Conservation (phyloP, 192 early-diverging fungal genomes). For the Backusella sp. region DNA sequence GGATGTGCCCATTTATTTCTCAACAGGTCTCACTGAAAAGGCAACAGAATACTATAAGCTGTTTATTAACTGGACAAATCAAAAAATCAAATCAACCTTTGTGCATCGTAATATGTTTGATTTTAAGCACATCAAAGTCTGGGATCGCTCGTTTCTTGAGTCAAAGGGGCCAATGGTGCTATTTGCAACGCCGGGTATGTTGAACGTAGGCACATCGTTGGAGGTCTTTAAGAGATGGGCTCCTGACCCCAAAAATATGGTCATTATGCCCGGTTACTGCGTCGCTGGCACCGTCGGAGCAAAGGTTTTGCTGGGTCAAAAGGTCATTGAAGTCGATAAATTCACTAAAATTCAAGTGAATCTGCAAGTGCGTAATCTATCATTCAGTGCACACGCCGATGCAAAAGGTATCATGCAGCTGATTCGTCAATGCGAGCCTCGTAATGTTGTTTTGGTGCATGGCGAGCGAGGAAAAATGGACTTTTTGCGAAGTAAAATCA, state of each 20-base stretch:
- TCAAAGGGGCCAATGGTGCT: conserved; percentile 91
- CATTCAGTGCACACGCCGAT: conserved; percentile 97
- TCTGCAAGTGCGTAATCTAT: conserved; percentile 90
- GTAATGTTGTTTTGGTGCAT: conserved; percentile 93
- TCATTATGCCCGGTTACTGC: conserved; percentile 98
- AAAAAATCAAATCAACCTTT: conserved; percentile 94
- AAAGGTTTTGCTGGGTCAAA: conserved; percentile 88
- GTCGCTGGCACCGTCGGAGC: conserved; percentile 95
- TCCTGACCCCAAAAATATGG: conserved; percentile 88
- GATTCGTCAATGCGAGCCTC: conserved; percentile 83
- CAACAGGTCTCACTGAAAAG: conserved; percentile 89
- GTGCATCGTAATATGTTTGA: conserved; percentile 96
- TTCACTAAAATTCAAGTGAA: conserved; percentile 79
- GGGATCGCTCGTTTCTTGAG: conserved; percentile 68
- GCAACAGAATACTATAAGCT: conserved; percentile 97
- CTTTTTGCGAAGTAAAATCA: conserved; percentile 76
- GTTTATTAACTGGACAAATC: conserved; percentile 98
- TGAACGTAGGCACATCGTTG: conserved; percentile 94
- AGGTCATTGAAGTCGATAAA: conserved; percentile 79
- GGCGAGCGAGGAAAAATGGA: conserved; percentile 92
- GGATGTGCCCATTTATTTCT: conserved; percentile 92
- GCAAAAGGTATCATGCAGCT: conserved; percentile 97
- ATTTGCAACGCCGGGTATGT: conserved; percentile 98
- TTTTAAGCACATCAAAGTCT: conserved; percentile 90
- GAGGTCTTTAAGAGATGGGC: conserved; percentile 97